Base-by-base conservation (phyloP, 441 rosid genomes). In the Gossypium davidsonii region DNA sequence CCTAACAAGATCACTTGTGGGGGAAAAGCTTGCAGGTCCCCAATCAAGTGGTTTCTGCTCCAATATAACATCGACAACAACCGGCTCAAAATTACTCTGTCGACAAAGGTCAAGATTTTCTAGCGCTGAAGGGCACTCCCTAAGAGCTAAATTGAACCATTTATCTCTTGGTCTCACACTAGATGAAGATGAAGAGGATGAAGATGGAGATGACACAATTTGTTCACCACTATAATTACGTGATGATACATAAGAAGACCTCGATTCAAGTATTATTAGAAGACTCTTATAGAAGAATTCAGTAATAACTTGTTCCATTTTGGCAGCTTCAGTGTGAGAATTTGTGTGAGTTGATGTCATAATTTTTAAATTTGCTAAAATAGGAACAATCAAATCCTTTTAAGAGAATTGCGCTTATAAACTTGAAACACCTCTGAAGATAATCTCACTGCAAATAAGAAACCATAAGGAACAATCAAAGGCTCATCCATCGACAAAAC, bases 81-180 rank as follows among this genome's bases (percentile, higher is more conserved):
- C 73, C 0, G 89, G 91, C 64, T 91, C 98, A n/a, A 82, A 74
- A 70, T 82, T 86, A 79, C 86, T 90, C 75, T 84, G 87, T 2
- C 83, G 90, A 70, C 90, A 91, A 2, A 90, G 84, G 70, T 91
- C 96, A 34, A 87, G 83, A 79, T 81, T 94, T 81, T 94, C 98
- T 5, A 88, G 79, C 0, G 93, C 90, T 3, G 86, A 90, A 46
- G 98, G 95, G 79, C 96, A 87, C 56, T 91, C 98, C 80, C 91
- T 81, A 12, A 95, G 94, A 3, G 96, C 97, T 77, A 95, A 77
- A 75, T 91, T 91, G 75, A 95, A 95, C 98, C 98, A 91, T 77
- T 86, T 89, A 80, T 95, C 98, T 17, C 99, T 86, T 0, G 96
- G 89, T 77, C 91, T 85, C 49, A 88, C 91, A 37, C 96, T 90